Evolutionary conservation across 177 flowering plant genomes (phyloP), one percentile per base, ranked within the genome.

Genomic region (Telopea speciosissima): DNA sequence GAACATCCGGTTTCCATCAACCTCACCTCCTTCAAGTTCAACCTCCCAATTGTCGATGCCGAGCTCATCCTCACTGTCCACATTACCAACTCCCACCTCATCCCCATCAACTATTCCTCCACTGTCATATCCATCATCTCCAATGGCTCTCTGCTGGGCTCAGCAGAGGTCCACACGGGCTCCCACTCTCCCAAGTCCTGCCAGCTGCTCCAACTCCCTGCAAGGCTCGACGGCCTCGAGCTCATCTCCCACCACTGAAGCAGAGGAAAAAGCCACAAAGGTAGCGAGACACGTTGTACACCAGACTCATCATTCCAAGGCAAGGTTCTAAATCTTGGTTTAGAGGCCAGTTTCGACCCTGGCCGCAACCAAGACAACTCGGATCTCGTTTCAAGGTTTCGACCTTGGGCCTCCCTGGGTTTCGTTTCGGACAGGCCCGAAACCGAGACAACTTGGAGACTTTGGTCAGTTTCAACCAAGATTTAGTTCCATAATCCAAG

Each of bases 1-100:
- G 70, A 62, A 68, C 85, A 86, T 62, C 79, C 92, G 10, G 70
- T 89, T 72, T 88, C 96, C 67, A 87, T 92, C 81, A 77, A 75
- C 31, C 79, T 92, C 72, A 81, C 62, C 56, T 54, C 75, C 79
- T 76, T 79, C 74, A 36, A 26, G 54, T 71, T 76, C 76, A 80
- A 40, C 66, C 79, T 81, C 75, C 86, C 91, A 9, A 73, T 73
- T 70, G 74, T 89, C 45, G 98, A 94, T 86, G 76, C 86, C 26
- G 95, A 90, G 62, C 74, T 90, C 13, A 71, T 83, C 83, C 87
- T 93, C 58, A 89, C 90, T 81, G 90, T 94, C 67, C 96, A 92
- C 85, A 86, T 85, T 78, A 81, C 87, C 73, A 94, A 92, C 85
- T 96, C 98, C 59, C 92, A 94, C 90, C 67, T 85, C 76, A 85